Percentiles rank a stretch among this genome's conserved stretches.
These are phyloP conservation scores for Metschnikowia hibisci DNA, from an alignment of 805 yeast genomes.

Conservation along the genomic window DNA sequence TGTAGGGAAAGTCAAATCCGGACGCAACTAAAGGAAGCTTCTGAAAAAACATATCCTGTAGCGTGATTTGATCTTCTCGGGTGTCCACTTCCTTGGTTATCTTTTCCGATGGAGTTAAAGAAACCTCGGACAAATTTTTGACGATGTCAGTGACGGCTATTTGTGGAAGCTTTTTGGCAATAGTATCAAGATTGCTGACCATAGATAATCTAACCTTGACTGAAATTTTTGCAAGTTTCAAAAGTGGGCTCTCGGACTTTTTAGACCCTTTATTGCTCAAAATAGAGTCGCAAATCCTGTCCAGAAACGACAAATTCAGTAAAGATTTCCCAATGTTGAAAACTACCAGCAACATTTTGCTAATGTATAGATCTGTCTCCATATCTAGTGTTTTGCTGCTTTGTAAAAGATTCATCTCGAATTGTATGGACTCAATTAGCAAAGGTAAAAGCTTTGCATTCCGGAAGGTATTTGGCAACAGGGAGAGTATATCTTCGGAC, in stretches of 20 bases:
- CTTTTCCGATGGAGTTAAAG: conserved; percentile 19
- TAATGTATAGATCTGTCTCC: conserved; percentile 39
- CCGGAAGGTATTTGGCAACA: conserved; percentile 44
- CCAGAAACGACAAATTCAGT: conserved; percentile 76
- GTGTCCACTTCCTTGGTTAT: conserved; percentile 25
- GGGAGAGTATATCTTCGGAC: conserved; percentile 23
- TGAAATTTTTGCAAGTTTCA: conserved; percentile 30
- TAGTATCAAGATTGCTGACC: conserved; percentile 43
- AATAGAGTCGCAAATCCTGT: conserved; percentile 52
- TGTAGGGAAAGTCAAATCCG: conserved; percentile 59
- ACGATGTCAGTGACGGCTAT: conserved; percentile 48
- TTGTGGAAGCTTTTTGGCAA: conserved; percentile 48
- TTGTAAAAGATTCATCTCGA: conserved; percentile 28
- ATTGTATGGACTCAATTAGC: conserved; percentile 49
- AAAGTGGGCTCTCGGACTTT: conserved; percentile 20
- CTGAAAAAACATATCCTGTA: conserved; percentile 53
- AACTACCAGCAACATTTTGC: conserved; percentile 50
- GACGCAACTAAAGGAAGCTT: conserved; percentile 40
- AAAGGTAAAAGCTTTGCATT: conserved; percentile 73
- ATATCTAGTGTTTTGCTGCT: conserved; percentile 14
- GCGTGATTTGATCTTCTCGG: conserved; percentile 27
- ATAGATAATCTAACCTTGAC: conserved; percentile 29
- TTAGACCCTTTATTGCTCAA: conserved; percentile 25
- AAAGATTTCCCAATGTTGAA: conserved; percentile 60
- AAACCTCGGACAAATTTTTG: conserved; percentile 40